Evolutionary conservation across 257 asterid species (phyloP).

Genomic region (Solanum arcanum): DNA sequence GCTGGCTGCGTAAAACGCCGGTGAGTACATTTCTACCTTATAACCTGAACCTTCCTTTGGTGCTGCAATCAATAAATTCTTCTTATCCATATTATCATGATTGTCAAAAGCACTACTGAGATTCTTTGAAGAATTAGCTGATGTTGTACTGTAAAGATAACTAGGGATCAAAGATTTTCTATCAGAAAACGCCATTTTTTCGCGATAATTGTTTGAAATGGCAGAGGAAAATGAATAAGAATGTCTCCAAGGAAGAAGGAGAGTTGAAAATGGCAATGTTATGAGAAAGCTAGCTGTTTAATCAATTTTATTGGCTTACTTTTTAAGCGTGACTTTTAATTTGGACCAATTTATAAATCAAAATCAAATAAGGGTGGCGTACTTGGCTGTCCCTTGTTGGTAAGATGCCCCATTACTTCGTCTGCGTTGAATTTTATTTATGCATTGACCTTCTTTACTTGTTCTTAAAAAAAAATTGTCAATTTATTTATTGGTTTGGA

Average conservation of each 20-base stretch:
- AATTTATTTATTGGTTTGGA: neutral
- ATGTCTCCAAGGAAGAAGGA: neutral
- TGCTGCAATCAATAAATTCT: slow-evolving; percentile 29
- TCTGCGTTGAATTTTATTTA: neutral
- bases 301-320: neutral
- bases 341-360: neutral
- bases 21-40: slow-evolving; percentile 39
- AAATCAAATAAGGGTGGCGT: neutral
- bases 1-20: slow-evolving; percentile 43
- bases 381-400: neutral
- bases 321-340: neutral
- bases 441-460: neutral
- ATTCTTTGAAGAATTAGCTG: neutral
- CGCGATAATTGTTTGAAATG: neutral
- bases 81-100: neutral
- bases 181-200: neutral
- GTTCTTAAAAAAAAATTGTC: neutral
- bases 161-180: neutral
- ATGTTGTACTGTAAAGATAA: neutral
- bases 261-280: neutral
- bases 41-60: slow-evolving; percentile 27
- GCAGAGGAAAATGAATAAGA: neutral
- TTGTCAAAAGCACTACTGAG: neutral
- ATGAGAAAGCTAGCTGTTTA: neutral
- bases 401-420: neutral